Conservation (phyloP, 2,329 filamentous ascomycete species). For the Macrophomina phaseolina region DNA sequence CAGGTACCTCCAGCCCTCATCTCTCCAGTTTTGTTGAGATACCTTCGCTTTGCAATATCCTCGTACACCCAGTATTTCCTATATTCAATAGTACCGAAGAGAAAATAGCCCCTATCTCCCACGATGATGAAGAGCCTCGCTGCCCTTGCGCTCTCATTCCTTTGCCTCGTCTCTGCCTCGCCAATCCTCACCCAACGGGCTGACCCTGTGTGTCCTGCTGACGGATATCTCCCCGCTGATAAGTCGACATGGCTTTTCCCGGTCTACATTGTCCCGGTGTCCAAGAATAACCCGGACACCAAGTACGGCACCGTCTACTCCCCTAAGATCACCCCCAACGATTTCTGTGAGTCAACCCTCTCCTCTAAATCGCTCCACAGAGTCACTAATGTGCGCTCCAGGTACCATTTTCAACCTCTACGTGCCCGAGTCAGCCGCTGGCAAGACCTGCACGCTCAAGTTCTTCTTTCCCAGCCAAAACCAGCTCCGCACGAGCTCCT, state of each 20-base stretch:
- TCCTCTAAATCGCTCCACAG: too few species aligned
- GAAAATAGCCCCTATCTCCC: background rate
- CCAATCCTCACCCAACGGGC: slow-evolving; percentile 20
- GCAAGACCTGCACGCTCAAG: slow-evolving; percentile 32
- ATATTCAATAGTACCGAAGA: too few species aligned
- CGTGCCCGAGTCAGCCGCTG: slow-evolving; percentile 30
- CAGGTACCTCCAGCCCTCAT: background rate
- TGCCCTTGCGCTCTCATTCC: slow-evolving; percentile 35
- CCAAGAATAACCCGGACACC: slow-evolving; percentile 29
- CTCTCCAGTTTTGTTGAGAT: too few species aligned
- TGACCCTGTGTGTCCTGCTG: slow-evolving; percentile 29
- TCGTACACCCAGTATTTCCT: too few species aligned
- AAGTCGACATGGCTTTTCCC: slow-evolving; percentile 28
- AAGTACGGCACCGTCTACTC: slow-evolving; percentile 29
- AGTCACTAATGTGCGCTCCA: too few species aligned
- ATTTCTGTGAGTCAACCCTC: slow-evolving; percentile 9
- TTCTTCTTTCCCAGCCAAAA: slow-evolving; percentile 30
- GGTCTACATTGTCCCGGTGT: slow-evolving; percentile 29
- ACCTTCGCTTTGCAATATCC: too few species aligned
- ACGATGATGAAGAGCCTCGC: slow-evolving; percentile 44
- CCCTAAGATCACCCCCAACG: slow-evolving; percentile 31
- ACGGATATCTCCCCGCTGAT: slow-evolving; percentile 29
- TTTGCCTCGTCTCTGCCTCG: slow-evolving; percentile 26
- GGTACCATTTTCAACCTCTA: slow-evolving; percentile 33
- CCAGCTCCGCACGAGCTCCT: slow-evolving; percentile 29